Evolutionary conservation across 2,329 filamentous ascomycete species (phyloP), one percentile per base, ranked within the genome.

Genomic region (Pseudogymnoascus sp.): DNA sequence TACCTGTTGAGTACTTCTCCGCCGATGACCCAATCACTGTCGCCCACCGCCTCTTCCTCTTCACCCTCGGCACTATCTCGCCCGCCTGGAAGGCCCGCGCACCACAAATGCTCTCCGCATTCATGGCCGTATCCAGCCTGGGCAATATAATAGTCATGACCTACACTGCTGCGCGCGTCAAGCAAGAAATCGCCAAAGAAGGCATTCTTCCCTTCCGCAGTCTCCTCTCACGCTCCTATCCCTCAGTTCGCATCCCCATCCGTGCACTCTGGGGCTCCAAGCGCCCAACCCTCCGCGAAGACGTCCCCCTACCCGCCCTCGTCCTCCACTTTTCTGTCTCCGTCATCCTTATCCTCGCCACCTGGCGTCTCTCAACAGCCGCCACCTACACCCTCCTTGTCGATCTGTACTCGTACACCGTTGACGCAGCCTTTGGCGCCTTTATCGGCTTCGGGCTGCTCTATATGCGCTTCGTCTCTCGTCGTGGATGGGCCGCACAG

Each of bases 161-260:
- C 0, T 85, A 81, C 64, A 81, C 80, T 0, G 77, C 79, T 6
- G 76, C 80, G 2, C 74, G 80, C 63, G 78, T 84, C 15, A 84
- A 84, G 68, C 82, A 84, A 66, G 82, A 85, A 67, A 82, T 85
- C 44, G 82, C 82, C 6, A 84, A 84, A 66, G 79, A 83, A 68
- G 81, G 81, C 0, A 77, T 83, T 60, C 70, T 83, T 1, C 81
- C 81, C 0, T 80, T 72, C 60, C 75, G 79, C 3, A 74, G 75
- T 36, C 79, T 81, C 70, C 79, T 81, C 63, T 79, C 76, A 13
- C 47, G 47, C 9, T 54, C 47, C 5, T 63, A 63, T 17, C 47
- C 47, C 29, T 54, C 47, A 54, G 47, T 54, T 2, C 47, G 47
- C 29, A 54, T 54, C 29, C 47, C 47, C 1, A 54, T 54, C 29